Conservation (phyloP, 441 rosid genomes). For the Populus tomentosa region DNA sequence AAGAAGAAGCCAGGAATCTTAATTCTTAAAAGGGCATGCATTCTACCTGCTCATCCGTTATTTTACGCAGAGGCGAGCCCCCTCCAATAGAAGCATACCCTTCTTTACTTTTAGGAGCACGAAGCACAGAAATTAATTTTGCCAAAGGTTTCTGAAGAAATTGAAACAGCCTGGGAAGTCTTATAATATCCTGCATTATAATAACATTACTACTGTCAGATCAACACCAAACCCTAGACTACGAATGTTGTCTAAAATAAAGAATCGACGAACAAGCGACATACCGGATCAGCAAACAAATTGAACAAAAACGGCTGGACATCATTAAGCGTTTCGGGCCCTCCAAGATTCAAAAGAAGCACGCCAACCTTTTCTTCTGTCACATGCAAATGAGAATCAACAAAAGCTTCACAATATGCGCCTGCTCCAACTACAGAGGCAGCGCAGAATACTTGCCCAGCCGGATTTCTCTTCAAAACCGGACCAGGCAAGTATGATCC, state of each 20-base stretch:
- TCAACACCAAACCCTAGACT: neutral
- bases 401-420: conserved; percentile 31
- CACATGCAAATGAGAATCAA: neutral
- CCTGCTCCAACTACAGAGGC: conserved; percentile 29
- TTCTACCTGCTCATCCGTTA: conserved; percentile 79
- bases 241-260: neutral
- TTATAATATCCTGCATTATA: conserved; percentile 65
- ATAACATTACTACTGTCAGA: neutral
- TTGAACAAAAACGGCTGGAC: conserved; percentile 91
- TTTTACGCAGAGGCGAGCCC: conserved; percentile 86
- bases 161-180: conserved; percentile 78
- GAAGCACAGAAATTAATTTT: conserved; percentile 65
- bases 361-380: neutral
- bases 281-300: conserved; percentile 95
- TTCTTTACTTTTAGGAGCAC: conserved; percentile 75
- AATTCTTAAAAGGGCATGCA: neutral
- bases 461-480: conserved; percentile 32
- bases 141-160: conserved; percentile 84
- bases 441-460: conserved; percentile 34
- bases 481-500: conserved; percentile 14
- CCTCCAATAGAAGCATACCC: conserved; percentile 52
- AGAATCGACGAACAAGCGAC: conserved; percentile 9
- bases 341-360: conserved; percentile 54
- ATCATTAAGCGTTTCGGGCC: conserved; percentile 86
- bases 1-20: neutral